Base-by-base conservation (phyloP, 164 flowering plant species). In the Euptelea pleiosperma region DNA sequence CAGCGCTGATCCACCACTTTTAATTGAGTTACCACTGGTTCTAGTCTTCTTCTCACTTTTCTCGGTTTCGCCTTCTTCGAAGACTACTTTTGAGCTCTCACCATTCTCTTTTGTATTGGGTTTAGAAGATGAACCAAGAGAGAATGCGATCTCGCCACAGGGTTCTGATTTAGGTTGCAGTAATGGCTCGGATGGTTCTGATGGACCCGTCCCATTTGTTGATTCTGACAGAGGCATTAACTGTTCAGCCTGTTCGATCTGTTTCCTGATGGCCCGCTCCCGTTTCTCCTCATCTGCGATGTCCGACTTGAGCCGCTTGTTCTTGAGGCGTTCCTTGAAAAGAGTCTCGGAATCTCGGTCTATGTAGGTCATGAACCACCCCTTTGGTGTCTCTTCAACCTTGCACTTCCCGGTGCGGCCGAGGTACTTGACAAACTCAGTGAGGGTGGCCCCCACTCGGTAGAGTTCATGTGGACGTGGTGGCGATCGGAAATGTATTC, bases 331-430 rank as follows among this genome's bases (percentile, higher is more conserved):
- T 58, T 86, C 96, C 76, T 84, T 86, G 37, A 91, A 86, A 24
- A 83, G 58, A 2, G 94, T 79, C 77, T 88, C 94, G 0, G 94
- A 89, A 52, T 85, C 98, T 34, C 90, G 44, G 65, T 91, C 96
- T 26, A 86, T 86, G 47, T 91, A 91, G 0, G 94, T 91, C 31
- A 91, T 82, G 55, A 91, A 91, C 96, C 98, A 91, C 3, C 98
- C 98, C 41, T 91, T 86, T 0, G 92, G 90, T 0, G 98, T 91
- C 70, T 89, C 96, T 9, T 88, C 96, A 3, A 91, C 96, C 75
- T 91, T 86, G 55, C 94, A 91, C 77, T 88, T 74, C 3, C 98
- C 98, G 0, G 81, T 80, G 18, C 74, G 62, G 3, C 98, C 96
- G 50, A 91, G 63, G 56, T 91, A 62, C 83, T 86, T 85, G 30